A percentile compares a stretch with the other conserved stretches of the same genome.
phyloP scores from a whole-genome alignment of 2,329 filamentous ascomycete genomes.

The Diaporthe citriasiana region DNA sequence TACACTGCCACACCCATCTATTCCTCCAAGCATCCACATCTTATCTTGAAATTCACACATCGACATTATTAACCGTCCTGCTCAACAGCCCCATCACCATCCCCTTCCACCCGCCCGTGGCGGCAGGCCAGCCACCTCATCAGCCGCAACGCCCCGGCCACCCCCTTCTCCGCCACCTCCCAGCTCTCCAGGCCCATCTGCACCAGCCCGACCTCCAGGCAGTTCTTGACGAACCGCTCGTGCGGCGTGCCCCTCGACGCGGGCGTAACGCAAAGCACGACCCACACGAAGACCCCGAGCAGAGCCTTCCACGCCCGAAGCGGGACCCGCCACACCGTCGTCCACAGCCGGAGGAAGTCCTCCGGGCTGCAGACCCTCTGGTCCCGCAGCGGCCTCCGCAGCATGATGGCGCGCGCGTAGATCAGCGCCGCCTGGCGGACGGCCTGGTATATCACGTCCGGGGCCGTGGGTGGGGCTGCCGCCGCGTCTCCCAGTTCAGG shows the following conservation, averaged over 20 bases:
- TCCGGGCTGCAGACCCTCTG: constrained; percentile 52
- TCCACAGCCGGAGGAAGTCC: constrained; percentile 62
- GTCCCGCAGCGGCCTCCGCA: constrained; percentile 57
- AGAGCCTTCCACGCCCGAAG: constrained; percentile 61
- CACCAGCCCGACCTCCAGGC: constrained; percentile 59
- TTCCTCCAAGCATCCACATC: background rate
- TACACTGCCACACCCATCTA: background rate
- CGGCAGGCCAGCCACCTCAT: constrained; percentile 58
- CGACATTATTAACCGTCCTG: background rate
- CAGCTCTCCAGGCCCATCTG: constrained; percentile 64
- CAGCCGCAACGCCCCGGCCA: constrained; percentile 55
- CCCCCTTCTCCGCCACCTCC: constrained; percentile 58
- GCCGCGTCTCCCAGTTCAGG: background rate
- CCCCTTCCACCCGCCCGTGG: constrained; percentile 23
- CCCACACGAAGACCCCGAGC: constrained; percentile 65
- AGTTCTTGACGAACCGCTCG: constrained; percentile 61
- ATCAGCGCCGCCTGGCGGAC: constrained; percentile 62
- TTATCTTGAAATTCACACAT: background rate
- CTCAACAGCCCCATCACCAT: constrained; percentile 20
- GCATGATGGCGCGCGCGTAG: constrained; percentile 62
- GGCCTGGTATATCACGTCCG: constrained; percentile 62
- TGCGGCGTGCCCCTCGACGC: constrained; percentile 56
- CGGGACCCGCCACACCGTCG: constrained; percentile 61
- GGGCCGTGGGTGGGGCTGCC: constrained; percentile 3
- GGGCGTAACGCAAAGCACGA: constrained; percentile 59